Evolutionary conservation across 2,329 filamentous ascomycete genomes (phyloP), one percentile per base, ranked within the genome.

Genomic region (Paraphaeosphaeria sporulosa): DNA sequence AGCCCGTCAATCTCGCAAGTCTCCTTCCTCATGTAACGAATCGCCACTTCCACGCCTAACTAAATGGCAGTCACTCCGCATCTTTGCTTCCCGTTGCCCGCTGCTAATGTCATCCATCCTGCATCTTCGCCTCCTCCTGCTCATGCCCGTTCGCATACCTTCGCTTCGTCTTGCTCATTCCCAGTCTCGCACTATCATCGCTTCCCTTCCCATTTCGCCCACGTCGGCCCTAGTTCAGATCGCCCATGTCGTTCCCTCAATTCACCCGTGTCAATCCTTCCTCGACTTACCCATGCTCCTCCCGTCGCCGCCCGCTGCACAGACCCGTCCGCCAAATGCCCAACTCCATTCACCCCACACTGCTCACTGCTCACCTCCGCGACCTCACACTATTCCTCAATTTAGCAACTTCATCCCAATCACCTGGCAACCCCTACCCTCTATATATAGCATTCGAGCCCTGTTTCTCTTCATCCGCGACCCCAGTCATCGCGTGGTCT

Each of bases 401-500:
- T 30, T 36, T 47, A 55, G 52, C 52, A 55, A 23, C 27, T 13
- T n/a, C 30, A 9, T 46, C 52, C 52, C 52, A 42, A 19, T n/a
- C 3, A 10, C 36, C 27, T 36, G 52, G 52, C 36, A 46, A 46
- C 21, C 42, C 52, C 19, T 25, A 17, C 52, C 42, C 38, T 17
- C 40, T 55, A 55, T 46, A 23, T 30, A 46, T 55, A 55, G 52
- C 9, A 15, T 8, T 13, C 25, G 32, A 27, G 38, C 15, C 25
- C 38, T 44, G 17, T 50, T 2, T 36, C 47, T 72, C 70, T 66
- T 66, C 55, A 63, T 68, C 32, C 17, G 17, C n/a, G 23, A 51
- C 17, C 57, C 68, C 46, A 47, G 52, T 58, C 50, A 42, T 62
- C 67, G 57, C 67, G 63, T 69, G 64, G 64, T 63, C 66, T 66